Base-by-base conservation (phyloP, 495 filamentous ascomycete genomes). In the Penicillium ochrochloron region DNA sequence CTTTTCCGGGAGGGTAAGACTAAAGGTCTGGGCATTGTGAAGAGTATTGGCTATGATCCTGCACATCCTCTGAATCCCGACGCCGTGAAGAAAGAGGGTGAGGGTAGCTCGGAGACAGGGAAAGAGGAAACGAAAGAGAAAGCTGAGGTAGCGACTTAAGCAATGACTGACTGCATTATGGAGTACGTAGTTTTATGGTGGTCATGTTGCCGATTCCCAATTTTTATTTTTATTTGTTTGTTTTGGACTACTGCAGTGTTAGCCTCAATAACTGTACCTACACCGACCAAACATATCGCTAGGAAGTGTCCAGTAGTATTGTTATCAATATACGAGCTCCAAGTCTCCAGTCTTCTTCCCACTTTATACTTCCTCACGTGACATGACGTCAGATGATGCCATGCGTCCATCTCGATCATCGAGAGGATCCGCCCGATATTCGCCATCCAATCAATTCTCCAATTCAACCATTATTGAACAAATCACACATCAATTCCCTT, bases 1-100 rank as follows among this genome's bases (percentile, higher is more conserved):
- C 78, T 99, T 34, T 99, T 99, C 80, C 86, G 95, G 29, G 95
- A 99, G 77, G 95, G 95, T 0, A 84, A 96, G 57, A 99, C 95
- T 0, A 98, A 97, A 82, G 95, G 95, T 0, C 78, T 98, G 6
- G 95, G 95, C 0, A 97, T 98, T 66, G 93, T 99, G 42, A 98
- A 96, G 74, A 85, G 86, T 54, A 82, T 98, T 2, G 94, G 94
- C 5, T 98, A 97, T 77, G 94, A 98, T 75, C 78, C 86, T 0
- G 68, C 66, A 0, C 78, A 88, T 23, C 87, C 88, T 23, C 70
- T 90, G 59, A 86, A 83, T 59, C 80, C 69, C 37, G 51, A 62
- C 51, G 52, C 33, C 60, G 55, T 35, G 23, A 62, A 58, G 39
- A 31, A 23, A 2, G 64, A 66, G 2, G 31, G 56, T 23, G 46